These are phyloP conservation scores for Calonectria pseudoturangicola DNA, from an alignment of 2,329 filamentous ascomycete species.

Conservation along the genomic window DNA sequence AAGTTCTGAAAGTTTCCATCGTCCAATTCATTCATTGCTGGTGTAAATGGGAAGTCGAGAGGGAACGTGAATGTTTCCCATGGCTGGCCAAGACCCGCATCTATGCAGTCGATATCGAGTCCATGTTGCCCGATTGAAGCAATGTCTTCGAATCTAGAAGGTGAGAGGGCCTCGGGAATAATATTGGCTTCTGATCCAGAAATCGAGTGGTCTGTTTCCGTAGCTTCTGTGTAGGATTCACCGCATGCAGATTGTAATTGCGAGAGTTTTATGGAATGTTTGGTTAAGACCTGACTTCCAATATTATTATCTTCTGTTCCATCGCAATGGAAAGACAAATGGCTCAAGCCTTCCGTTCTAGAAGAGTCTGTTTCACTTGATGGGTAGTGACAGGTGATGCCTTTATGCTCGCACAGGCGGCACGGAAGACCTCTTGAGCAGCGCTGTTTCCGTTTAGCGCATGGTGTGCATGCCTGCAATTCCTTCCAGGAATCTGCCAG, in stretches of 20 bases:
- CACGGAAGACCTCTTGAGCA: neutral
- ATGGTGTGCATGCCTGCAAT: neutral
- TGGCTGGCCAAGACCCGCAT: too few relatives aligned
- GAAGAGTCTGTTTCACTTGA: neutral
- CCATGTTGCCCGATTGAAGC: neutral
- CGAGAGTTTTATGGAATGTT: neutral
- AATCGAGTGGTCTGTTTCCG: neutral
- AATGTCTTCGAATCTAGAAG: neutral
- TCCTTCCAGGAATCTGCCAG: neutral
- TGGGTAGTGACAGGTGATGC: neutral
- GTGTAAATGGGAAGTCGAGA: neutral
- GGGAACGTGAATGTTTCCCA: neutral
- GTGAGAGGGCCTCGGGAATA: neutral
- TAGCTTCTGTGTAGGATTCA: neutral
- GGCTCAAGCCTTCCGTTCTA: neutral
- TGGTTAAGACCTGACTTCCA: neutral
- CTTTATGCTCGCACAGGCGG: neutral
- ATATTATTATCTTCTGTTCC: neutral
- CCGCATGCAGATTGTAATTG: neutral
- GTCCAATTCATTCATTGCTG: neutral
- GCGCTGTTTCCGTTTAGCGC: neutral
- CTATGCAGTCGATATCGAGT: neutral
- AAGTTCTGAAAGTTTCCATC: too few relatives aligned
- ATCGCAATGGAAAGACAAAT: neutral
- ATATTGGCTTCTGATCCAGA: neutral